Evolutionary conservation across 306 rosid species (phyloP).

Genomic region (Calophaca sinica): DNA sequence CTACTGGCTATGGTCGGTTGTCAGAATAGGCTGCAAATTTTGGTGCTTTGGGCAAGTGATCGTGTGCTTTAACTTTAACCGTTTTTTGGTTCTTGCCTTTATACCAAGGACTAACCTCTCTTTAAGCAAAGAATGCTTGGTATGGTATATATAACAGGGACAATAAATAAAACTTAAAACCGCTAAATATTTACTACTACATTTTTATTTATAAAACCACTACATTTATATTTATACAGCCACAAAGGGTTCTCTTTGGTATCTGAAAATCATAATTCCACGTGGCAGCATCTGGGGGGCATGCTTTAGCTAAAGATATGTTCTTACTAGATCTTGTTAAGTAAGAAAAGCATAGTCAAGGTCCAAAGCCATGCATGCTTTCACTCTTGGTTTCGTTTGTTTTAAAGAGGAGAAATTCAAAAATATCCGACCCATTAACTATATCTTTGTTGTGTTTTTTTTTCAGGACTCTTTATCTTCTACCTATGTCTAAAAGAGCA

Average conservation of each 20-base stretch:
- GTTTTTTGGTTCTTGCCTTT: slow-evolving; percentile 60
- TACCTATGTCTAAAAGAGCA: slow-evolving; percentile 45
- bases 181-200: background rate
- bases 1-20: slow-evolving; percentile 64
- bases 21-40: slow-evolving; percentile 44
- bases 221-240: too few relatives aligned
- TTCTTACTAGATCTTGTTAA: slow-evolving; percentile 70
- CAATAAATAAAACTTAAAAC: slow-evolving; percentile 12
- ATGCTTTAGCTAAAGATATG: slow-evolving; percentile 62
- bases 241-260: too few relatives aligned
- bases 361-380: slow-evolving; percentile 58
- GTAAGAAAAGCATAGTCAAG: slow-evolving; percentile 91
- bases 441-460: slow-evolving; percentile 41
- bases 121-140: slow-evolving; percentile 91
- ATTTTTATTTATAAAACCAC: too few relatives aligned
- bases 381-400: slow-evolving; percentile 42
- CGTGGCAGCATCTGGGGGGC: slow-evolving; percentile 47
- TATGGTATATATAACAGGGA: background rate
- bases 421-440: slow-evolving; percentile 28
- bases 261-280: slow-evolving; percentile 40
- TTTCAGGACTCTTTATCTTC: slow-evolving; percentile 51
- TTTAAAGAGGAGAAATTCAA: slow-evolving; percentile 42
- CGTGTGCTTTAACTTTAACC: slow-evolving; percentile 64
- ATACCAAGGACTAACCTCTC: slow-evolving; percentile 78
- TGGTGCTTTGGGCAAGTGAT: slow-evolving; percentile 49